Conservation (phyloP, 148 eudicot genomes). For the Silene latifolia region DNA sequence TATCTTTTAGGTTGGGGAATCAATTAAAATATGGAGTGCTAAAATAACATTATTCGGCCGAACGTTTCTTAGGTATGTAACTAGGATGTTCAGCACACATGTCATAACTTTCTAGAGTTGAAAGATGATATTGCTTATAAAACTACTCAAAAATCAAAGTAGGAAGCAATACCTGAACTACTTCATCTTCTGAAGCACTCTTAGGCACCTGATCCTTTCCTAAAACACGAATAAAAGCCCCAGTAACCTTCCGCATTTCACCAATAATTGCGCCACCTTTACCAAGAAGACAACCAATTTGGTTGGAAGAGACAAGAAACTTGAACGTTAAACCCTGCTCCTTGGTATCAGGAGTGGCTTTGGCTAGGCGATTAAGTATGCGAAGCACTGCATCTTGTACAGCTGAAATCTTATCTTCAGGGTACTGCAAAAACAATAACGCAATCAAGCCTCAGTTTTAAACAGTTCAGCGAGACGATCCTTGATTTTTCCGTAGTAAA, state of each 20-base stretch:
- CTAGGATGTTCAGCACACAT: background rate
- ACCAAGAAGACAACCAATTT: conserved; percentile 95
- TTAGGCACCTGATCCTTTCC: conserved; percentile 80
- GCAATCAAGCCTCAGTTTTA: background rate
- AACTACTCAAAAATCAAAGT: background rate
- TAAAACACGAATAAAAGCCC: conserved; percentile 80
- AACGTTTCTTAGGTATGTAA: too few relatives aligned
- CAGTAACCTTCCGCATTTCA: conserved; percentile 88
- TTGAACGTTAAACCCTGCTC: conserved; percentile 58
- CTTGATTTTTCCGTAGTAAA: background rate
- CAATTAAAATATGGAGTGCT: background rate
- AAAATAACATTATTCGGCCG: background rate
- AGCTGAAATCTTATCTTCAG: conserved; percentile 76
- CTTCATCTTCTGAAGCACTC: conserved; percentile 72
- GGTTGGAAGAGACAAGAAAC: conserved; percentile 76
- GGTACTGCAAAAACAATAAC: conserved; percentile 55
- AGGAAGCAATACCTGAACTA: conserved; percentile 60
- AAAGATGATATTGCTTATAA: background rate
- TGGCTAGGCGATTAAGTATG: conserved; percentile 60
- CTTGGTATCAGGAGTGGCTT: conserved; percentile 60
- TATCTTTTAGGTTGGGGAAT: background rate
- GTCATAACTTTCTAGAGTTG: background rate
- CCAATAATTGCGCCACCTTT: conserved; percentile 84
- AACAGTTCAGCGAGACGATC: background rate
- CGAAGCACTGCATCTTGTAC: conserved; percentile 92